Percentiles rank a stretch among this genome's conserved stretches.
Conservation (phyloP, 345 rosid species). For the Gossypium mustelinum region DNA sequence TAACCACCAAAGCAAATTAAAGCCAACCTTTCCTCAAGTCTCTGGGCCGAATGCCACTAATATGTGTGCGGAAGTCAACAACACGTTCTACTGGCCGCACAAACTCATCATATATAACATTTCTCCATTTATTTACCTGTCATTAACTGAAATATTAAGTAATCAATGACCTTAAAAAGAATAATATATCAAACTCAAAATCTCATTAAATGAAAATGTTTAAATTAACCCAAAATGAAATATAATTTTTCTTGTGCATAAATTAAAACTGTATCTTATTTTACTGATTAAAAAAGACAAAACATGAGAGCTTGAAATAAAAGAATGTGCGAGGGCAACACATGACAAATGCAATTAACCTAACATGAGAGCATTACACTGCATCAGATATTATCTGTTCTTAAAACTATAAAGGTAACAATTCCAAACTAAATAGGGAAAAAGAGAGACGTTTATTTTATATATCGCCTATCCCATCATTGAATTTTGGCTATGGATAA, state of each 20-base stretch:
- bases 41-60: slow-evolving; percentile 86
- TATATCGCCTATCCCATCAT: not conserved
- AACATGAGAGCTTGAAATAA: too few species aligned
- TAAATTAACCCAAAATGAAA: not conserved
- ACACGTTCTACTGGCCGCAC: slow-evolving; percentile 89
- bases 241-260: not conserved
- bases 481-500: not conserved
- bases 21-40: slow-evolving; percentile 78
- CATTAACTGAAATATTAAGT: slow-evolving; percentile 24
- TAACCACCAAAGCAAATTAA: slow-evolving; percentile 7
- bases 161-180: slow-evolving; percentile 15
- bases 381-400: not conserved
- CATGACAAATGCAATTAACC: not conserved
- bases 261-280: not conserved
- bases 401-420: not conserved
- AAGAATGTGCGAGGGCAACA: not conserved
- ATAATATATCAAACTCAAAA: not conserved
- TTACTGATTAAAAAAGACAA: not conserved
- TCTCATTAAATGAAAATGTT: not conserved
- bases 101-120: slow-evolving; percentile 82
- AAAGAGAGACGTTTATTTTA: not conserved
- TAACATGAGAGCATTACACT: not conserved
- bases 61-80: slow-evolving; percentile 78
- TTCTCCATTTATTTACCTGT: slow-evolving; percentile 93
- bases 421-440: not conserved